phyloP scores from a whole-genome alignment of 306 rosid species.

The Dalbergia cultrata region DNA sequence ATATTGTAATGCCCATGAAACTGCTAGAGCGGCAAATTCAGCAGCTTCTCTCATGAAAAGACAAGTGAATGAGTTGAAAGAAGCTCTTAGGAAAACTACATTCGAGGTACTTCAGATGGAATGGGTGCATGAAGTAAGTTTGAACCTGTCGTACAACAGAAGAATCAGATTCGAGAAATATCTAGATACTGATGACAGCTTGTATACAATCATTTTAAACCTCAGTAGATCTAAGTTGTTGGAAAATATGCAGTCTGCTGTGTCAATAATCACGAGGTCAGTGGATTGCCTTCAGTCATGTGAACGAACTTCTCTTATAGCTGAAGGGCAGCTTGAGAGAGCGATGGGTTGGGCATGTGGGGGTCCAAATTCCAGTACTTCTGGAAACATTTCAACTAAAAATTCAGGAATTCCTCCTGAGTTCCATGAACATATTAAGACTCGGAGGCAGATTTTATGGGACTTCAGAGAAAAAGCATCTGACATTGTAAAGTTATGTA shows the following conservation, averaged over 20 bases:
- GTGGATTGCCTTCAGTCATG: slow-evolving; percentile 83
- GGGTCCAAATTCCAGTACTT: slow-evolving; percentile 70
- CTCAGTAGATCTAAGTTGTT: slow-evolving; percentile 78
- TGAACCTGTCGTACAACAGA: slow-evolving; percentile 74
- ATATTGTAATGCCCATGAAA: slow-evolving; percentile 91
- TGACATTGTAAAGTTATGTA: slow-evolving; percentile 73
- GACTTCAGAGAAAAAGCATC: slow-evolving; percentile 87
- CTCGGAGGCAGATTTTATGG: slow-evolving; percentile 77
- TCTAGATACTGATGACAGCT: slow-evolving; percentile 71
- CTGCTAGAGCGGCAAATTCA: slow-evolving; percentile 91
- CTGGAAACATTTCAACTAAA: slow-evolving; percentile 69
- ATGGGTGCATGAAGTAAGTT: slow-evolving; percentile 81
- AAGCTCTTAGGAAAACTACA: slow-evolving; percentile 77
- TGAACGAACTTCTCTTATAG: slow-evolving; percentile 75
- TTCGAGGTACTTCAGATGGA: slow-evolving; percentile 90
- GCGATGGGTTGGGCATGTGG: slow-evolving; percentile 99
- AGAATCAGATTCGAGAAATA: slow-evolving; percentile 69
- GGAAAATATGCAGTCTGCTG: slow-evolving; percentile 78
- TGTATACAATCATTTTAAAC: slow-evolving; percentile 66
- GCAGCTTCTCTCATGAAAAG: slow-evolving; percentile 81
- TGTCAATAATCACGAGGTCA: slow-evolving; percentile 80
- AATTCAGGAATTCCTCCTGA: slow-evolving; percentile 90
- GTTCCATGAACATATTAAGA: slow-evolving; percentile 85
- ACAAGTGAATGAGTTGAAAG: slow-evolving; percentile 82
- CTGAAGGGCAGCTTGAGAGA: slow-evolving; percentile 97